Base-by-base conservation (phyloP, 2,329 filamentous ascomycete genomes). In the Pleomassaria siparia region DNA sequence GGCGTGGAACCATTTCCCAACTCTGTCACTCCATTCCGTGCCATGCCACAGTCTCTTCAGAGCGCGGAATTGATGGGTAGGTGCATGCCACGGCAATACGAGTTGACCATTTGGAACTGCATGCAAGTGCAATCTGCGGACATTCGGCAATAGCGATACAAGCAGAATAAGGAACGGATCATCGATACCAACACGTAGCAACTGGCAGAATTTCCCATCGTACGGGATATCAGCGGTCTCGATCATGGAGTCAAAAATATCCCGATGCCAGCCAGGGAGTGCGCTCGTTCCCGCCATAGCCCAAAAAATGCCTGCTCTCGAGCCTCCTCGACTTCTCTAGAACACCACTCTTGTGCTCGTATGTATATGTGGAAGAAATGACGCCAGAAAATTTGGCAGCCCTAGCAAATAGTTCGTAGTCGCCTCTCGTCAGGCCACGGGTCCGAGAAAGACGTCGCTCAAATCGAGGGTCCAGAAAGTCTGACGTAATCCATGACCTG, bases 301-400 rank as follows among this genome's bases (percentile, higher is more conserved):
- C 25, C 12, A 26, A 12, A 16, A 7, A 25, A 24, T 40, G 7
- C 18, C 5, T 15, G 12, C 9, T 40, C 25, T 40, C 6, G 13
- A 35, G 13, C 13, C 15, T n/a, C 16, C 24, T 40, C 7, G 15
- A 3, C 11, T 29, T 44, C 11, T 46, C 36, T n/a, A 49, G 13
- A 10, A 55, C 7, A 9, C 16, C 9, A 20, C 53, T 48, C 29
- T 30, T 32, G 2, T 13, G 11, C n/a, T 51, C 45, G 29, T 53
- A 56, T 13, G 46, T 32, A 21, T 26, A 33, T n/a, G 44, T 39
- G 13, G 43, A 18, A 16, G 22, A 33, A 13, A 56, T 49, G 12
- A 54, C 41, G n/a, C 51, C 44, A 16, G 45, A 46, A 26, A 24
- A 10, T 28, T 47, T 53, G 30, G 53, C 47, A 20, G 50, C 47